Conservation (phyloP, 2,329 filamentous ascomycete species). For the Ramularia collo-cygni region DNA sequence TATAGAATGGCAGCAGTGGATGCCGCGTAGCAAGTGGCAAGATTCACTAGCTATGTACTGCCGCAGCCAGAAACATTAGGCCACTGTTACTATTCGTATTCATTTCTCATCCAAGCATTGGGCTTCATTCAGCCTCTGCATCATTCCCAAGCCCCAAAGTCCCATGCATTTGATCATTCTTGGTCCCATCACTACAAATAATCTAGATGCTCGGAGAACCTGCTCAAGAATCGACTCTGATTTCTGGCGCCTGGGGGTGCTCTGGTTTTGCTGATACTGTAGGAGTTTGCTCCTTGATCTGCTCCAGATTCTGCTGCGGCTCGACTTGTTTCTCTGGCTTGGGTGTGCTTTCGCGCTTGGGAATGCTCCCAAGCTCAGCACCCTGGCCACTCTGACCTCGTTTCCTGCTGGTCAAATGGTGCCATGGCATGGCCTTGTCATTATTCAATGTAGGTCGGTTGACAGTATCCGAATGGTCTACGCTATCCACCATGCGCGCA, state of each 20-base stretch:
- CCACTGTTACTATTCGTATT: constrained; percentile 6
- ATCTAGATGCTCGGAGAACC: constrained; percentile 19
- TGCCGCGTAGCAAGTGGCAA: too few species aligned
- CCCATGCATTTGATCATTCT: neutral
- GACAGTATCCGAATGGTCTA: constrained; percentile 28
- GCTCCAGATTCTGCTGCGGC: constrained; percentile 5
- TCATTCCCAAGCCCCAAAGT: constrained; percentile 4
- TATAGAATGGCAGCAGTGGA: too few species aligned
- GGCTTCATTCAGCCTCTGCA: neutral
- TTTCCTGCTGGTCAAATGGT: constrained; percentile 63
- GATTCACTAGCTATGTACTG: constrained; percentile 4
- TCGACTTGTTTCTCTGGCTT: constrained; percentile 14
- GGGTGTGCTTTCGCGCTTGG: constrained; percentile 22
- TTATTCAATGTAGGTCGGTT: constrained; percentile 10
- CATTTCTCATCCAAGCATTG: constrained; percentile 1
- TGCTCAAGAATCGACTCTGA: constrained; percentile 25
- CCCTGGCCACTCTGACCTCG: constrained; percentile 63
- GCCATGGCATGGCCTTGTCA: constrained; percentile 33
- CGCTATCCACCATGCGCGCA: constrained; percentile 64
- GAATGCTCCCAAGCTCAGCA: constrained; percentile 62
- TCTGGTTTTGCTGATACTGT: constrained; percentile 10
- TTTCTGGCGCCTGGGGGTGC: constrained; percentile 21
- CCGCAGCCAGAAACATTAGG: constrained; percentile 1
- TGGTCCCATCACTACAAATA: constrained; percentile 5
- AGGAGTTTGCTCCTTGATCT: neutral